Base-by-base conservation (phyloP, 495 filamentous ascomycete genomes). In the Astrothelium macrocarpum region DNA sequence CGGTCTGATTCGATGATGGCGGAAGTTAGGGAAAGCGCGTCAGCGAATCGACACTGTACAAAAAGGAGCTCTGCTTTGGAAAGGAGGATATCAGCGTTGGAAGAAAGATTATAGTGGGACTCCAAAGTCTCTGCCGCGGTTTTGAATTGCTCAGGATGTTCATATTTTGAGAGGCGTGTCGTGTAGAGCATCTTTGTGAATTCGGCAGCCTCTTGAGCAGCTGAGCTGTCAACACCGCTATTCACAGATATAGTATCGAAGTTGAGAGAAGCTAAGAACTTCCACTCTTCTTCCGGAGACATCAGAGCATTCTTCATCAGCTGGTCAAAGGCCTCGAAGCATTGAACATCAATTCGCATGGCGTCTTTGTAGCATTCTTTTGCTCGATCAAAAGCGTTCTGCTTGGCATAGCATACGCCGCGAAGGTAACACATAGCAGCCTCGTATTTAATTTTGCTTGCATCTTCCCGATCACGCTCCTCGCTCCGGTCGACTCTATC, bases 341-440 rank as follows among this genome's bases (percentile, higher is more conserved):
- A 99, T 72, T 97, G 92, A 5, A 97, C 91, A 72, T 99, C 95
- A 70, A 99, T 97, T 58, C 89, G 82, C 46, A 97, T 90, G 7
- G 94, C 94, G 68, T 95, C 90, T 77, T 96, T 97, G 80, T 97
- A 99, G 76, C 95, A 97, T 70, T 97, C 91, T 70, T 96, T 96
- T 39, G 94, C 94, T 29, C 92, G 86, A 71, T 99, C 95, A 67
- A 97, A 97, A 16, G 92, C 89, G 74, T 97, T 99, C 76, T 95
- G 90, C 74, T 96, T 97, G 20, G 94, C 92, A 71, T 90, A 97
- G 77, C 95, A 97, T 28, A 95, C 81, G 2, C 94, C 94, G 26
- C 94, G 81, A 39, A 99, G 78, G 75, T 91, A 96, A 77, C 95
- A 97, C 93, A 99, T 99, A 68, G 87, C 89, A 1, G 95, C 95